phyloP scores from a whole-genome alignment of 2,329 filamentous ascomycete species.

The Apiospora saccharicola region DNA sequence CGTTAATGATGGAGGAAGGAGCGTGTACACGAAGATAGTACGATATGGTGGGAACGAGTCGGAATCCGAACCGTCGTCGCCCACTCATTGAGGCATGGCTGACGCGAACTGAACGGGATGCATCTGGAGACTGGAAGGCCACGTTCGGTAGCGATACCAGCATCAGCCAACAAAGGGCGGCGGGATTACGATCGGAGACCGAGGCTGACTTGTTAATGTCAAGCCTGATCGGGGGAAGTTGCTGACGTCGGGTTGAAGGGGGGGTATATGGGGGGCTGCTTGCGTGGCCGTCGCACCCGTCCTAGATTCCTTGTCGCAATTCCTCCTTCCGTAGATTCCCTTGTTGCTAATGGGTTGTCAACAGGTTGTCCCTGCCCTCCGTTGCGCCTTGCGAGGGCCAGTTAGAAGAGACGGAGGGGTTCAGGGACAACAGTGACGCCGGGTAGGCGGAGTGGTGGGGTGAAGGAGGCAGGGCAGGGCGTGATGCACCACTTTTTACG shows the following conservation, averaged over 20 bases:
- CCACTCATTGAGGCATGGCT: conserved; percentile 53
- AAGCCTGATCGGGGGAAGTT: conserved; percentile 7
- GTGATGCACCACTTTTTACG: neutral
- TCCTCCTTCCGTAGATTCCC: neutral
- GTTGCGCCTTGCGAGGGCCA: conserved; percentile 24
- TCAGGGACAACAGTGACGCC: conserved; percentile 26
- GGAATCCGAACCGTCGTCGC: conserved; percentile 43
- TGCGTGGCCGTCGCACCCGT: conserved; percentile 17
- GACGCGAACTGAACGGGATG: conserved; percentile 43
- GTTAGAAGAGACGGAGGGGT: conserved; percentile 26
- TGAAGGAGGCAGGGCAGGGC: conserved; percentile 15
- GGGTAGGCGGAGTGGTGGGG: conserved; percentile 18
- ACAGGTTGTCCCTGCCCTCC: conserved; percentile 28
- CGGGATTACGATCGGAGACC: neutral
- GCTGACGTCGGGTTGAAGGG: conserved; percentile 7
- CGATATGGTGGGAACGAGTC: conserved; percentile 28
- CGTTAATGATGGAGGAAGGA: conserved; percentile 31
- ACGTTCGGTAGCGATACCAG: conserved; percentile 18
- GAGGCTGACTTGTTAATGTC: conserved; percentile 14
- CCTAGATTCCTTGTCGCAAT: neutral
- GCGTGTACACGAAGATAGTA: conserved; percentile 35
- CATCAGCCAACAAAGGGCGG: neutral
- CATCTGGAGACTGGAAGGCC: conserved; percentile 45
- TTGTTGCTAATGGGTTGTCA: neutral
- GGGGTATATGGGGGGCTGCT: conserved; percentile 10